Evolutionary conservation across 2,329 filamentous ascomycete genomes (phyloP).

Genomic region (Trichoderma lentiforme): DNA sequence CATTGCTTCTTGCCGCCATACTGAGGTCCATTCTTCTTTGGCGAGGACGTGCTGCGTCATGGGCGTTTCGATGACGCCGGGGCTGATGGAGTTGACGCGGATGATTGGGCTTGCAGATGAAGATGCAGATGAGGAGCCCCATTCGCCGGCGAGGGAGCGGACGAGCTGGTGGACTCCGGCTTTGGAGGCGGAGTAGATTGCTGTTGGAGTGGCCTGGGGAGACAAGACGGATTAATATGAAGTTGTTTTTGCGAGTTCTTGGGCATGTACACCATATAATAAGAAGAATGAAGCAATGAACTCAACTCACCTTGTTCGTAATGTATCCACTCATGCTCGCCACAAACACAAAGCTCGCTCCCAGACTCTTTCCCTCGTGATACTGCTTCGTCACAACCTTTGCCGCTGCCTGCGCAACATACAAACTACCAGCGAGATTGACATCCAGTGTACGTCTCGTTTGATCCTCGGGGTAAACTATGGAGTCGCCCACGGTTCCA

Average conservation of each 20-base stretch:
- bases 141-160: slow-evolving; percentile 51
- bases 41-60: slow-evolving; percentile 3
- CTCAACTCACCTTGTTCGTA: slow-evolving; percentile 33
- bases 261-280: background rate
- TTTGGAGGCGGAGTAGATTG: slow-evolving; percentile 53
- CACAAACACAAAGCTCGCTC: slow-evolving; percentile 46
- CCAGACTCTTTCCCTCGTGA: slow-evolving; percentile 18
- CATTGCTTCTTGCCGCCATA: slow-evolving; percentile 12
- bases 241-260: background rate
- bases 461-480: slow-evolving; percentile 26
- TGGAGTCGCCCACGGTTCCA: slow-evolving; percentile 27
- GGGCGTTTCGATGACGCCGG: slow-evolving; percentile 22
- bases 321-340: slow-evolving; percentile 50
- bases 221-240: background rate
- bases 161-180: slow-evolving; percentile 51
- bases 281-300: background rate
- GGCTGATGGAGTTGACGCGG: slow-evolving; percentile 38
- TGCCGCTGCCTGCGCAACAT: slow-evolving; percentile 44
- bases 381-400: slow-evolving; percentile 41
- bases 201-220: slow-evolving; percentile 34
- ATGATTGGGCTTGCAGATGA: background rate
- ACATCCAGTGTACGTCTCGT: slow-evolving; percentile 33
- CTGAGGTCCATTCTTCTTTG: background rate
- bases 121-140: slow-evolving; percentile 44
- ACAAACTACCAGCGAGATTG: slow-evolving; percentile 49